A percentile compares a stretch with the other conserved stretches of the same genome.
Evolutionary conservation across 208 protist genomes (phyloP).

Genomic region (Acanthamoeba sp.): DNA sequence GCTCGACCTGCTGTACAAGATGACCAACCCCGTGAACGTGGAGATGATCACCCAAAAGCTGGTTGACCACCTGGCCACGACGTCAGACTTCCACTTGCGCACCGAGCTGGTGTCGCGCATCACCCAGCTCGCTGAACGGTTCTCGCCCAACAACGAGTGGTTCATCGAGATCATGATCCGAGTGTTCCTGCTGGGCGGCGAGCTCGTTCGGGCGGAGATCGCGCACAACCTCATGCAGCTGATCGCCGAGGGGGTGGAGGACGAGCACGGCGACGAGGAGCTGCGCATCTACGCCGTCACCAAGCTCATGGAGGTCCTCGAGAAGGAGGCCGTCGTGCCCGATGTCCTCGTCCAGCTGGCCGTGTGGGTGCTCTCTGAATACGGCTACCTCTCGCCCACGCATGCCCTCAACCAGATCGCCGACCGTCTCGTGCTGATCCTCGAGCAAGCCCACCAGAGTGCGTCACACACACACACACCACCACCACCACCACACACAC

Average conservation of each 20-base stretch:
- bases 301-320: constrained; percentile 90
- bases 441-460: constrained; percentile 48
- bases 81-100: constrained; percentile 90
- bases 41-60: constrained; percentile 93
- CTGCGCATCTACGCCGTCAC: constrained; percentile 91
- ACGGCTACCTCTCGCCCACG: constrained; percentile 91
- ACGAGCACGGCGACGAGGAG: constrained; percentile 88
- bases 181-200: constrained; percentile 91
- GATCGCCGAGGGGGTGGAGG: constrained; percentile 92
- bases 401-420: constrained; percentile 56
- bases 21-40: constrained; percentile 96
- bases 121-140: constrained; percentile 92
- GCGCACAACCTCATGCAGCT: constrained; percentile 95
- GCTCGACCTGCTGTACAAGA: constrained; percentile 95
- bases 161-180: constrained; percentile 95
- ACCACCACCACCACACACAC: not conserved
- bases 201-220: constrained; percentile 88
- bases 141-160: constrained; percentile 88
- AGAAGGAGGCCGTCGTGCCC: constrained; percentile 70
- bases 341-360: constrained; percentile 85
- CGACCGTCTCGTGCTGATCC: constrained; percentile 1
- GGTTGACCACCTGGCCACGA: constrained; percentile 90
- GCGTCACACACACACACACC: not conserved
- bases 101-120: constrained; percentile 91
- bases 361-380: constrained; percentile 96